Base-by-base conservation (phyloP, 2,329 filamentous ascomycete genomes). In the Nannizziopsis arthrosporioides region DNA sequence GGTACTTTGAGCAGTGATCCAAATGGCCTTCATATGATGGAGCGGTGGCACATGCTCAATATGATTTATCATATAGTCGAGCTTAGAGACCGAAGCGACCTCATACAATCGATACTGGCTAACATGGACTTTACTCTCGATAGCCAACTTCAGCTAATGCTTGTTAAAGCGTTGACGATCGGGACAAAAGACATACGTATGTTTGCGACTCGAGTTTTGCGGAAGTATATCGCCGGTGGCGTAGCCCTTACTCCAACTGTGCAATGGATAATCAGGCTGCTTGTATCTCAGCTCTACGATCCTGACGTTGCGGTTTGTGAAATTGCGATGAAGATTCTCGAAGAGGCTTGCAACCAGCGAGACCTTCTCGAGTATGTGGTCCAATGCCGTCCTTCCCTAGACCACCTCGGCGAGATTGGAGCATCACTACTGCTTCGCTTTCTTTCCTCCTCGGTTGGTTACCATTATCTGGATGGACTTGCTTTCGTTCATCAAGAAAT, bases 61-160 rank as follows among this genome's bases (percentile, higher is more conserved):
- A 98, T 98, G 87, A 93, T 96, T 74, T 98, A 98, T 63, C 92
- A 96, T 65, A 94, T 98, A 52, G 78, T 95, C 50, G 90, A 96
- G 60, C 73, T 94, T 39, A 87, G 85, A 57, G 84, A 92, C 64
- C 83, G 92, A 2, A 87, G 90, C 40, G 92, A 98, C 63, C 73
- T 98, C 51, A 87, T 96, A 62, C 87, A 89, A 61, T 75, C 90
- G 8, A 75, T 98, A 30, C 74, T 98, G 7, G 82, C 84, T 42
- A 92, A 89, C 59, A 89, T 98, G 66, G 90, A 98, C 66, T 98
- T 94, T 62, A 84, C 81, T 15, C 71, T 93, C 18, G 81, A 84
- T 53, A 90, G 89, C 1, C 92, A 98, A 63, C 84, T 93, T 15
- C 80, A 92, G 35, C 86, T 98, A 44, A 81, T 98, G 44, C 73